Base-by-base conservation (phyloP, 2,329 filamentous ascomycete species). In the Elsinoe necatrix region DNA sequence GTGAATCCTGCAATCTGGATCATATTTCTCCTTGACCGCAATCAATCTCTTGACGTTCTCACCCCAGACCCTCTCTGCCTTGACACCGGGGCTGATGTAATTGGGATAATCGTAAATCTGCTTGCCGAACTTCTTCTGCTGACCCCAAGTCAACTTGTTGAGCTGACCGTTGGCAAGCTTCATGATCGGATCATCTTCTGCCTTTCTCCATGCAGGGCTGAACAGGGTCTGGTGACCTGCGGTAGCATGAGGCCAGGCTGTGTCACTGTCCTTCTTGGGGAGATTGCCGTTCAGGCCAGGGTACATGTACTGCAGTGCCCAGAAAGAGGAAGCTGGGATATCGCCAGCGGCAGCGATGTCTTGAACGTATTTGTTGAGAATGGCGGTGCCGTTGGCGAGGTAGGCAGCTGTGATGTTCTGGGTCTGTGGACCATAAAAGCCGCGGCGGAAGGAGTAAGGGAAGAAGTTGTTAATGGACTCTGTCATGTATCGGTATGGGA, bases 261-360 rank as follows among this genome's bases (percentile, higher is more conserved):
- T 58, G 11, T 31, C 56, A 7, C 12, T 18, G 43, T 58, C 56
- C 12, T 54, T 58, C 4, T 23, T 14, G 5, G 58, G 56, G 18
- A 43, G 34, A 29, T 61, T 39, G 16, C 58, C 56, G 21, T 60
- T 54, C 2, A 57, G 35, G 9, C 37, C 25, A 9, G 58, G 54
- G 37, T 50, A 42, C 54, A 60, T 58, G 57, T 58, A 60, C 27
- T 61, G 56, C 18, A 58, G 55, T 11, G 56, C 58, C 56, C 58
- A 59, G 23, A 57, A 43, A 1, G 60, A 56, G 16, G 50, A 56
- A 3, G 21, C 21, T 9, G 60, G 58, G 3, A 29, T 14, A 4
- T 57, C 50, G 1, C 58, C 60, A 8, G 51, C 42, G 6, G 25
- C 23, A 20, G 59, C 31, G 1, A 57, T 43, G 11, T 27, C 27